Percentiles rank a stretch among this genome's conserved stretches.
Conservation (phyloP, 139 green algal species). For the Haematococcus sp. region DNA sequence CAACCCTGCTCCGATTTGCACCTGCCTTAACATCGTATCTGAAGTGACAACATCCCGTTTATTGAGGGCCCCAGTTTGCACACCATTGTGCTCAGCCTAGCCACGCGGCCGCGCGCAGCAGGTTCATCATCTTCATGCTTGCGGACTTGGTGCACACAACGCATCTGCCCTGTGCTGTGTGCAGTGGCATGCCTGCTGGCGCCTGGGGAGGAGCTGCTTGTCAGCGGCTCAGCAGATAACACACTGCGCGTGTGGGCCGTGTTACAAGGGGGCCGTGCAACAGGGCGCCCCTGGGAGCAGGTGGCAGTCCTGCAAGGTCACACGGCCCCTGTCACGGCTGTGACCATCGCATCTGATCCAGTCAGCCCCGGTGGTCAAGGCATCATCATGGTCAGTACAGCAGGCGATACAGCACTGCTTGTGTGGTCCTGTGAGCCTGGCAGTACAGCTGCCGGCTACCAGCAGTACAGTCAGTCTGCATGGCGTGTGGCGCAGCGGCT, state of each 20-base stretch:
- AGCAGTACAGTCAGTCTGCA: background rate
- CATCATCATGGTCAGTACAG: slow-evolving; percentile 33
- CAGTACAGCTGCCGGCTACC: background rate
- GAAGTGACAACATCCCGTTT: no score
- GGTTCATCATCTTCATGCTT: background rate
- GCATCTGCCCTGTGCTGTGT: background rate
- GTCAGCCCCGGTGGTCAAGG: background rate
- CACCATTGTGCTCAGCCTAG: no score
- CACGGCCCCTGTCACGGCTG: slow-evolving; percentile 45
- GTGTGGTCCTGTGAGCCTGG: slow-evolving; percentile 11
- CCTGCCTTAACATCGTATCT: background rate
- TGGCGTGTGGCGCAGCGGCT: slow-evolving; percentile 47
- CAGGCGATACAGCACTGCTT: slow-evolving; percentile 27
- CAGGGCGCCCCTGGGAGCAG: background rate
- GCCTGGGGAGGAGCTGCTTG: slow-evolving; percentile 26
- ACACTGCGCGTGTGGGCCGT: slow-evolving; percentile 62
- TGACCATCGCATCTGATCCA: slow-evolving; percentile 16
- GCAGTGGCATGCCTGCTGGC: background rate
- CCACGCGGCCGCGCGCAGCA: no score
- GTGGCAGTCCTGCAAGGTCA: slow-evolving; percentile 40
- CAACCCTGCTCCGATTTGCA: background rate
- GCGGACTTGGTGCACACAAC: background rate
- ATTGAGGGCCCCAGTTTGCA: no score
- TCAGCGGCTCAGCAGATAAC: slow-evolving; percentile 59
- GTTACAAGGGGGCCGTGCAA: background rate